These are phyloP conservation scores for Colletotrichum sp. DNA, from an alignment of 2,329 filamentous ascomycete genomes.

Conservation along the genomic window DNA sequence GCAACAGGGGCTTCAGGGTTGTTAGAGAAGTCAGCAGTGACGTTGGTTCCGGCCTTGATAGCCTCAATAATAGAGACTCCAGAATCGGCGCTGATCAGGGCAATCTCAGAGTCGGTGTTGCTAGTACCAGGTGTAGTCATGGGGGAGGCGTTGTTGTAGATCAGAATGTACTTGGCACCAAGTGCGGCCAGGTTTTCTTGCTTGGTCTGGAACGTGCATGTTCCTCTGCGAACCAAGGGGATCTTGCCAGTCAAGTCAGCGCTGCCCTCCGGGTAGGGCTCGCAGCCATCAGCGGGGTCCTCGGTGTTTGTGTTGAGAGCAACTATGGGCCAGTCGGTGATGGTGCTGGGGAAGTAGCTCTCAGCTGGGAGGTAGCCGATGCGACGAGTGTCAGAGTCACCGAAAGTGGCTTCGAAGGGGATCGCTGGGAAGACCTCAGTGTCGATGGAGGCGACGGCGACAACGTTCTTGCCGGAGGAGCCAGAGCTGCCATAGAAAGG, in stretches of 20 bases:
- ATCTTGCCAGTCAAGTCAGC: slow-evolving; percentile 28
- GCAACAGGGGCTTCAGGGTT: slow-evolving; percentile 26
- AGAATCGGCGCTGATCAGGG: slow-evolving; percentile 25
- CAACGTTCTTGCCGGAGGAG: slow-evolving; percentile 44
- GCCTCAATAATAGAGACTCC: slow-evolving; percentile 30
- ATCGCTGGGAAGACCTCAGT: slow-evolving; percentile 32
- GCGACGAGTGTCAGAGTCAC: slow-evolving; percentile 25
- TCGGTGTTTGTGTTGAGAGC: slow-evolving; percentile 29
- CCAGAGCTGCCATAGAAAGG: slow-evolving; percentile 51
- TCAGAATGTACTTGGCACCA: slow-evolving; percentile 31
- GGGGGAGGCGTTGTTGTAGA: slow-evolving; percentile 32
- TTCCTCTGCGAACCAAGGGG: slow-evolving; percentile 44
- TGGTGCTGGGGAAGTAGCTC: slow-evolving; percentile 34
- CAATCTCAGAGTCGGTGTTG: slow-evolving; percentile 22
- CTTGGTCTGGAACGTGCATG: slow-evolving; percentile 33
- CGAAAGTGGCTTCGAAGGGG: slow-evolving; percentile 35
- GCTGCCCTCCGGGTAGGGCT: slow-evolving; percentile 26
- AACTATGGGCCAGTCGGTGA: slow-evolving; percentile 36
- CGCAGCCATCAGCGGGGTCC: slow-evolving; percentile 28
- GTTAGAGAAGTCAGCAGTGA: slow-evolving; percentile 34
- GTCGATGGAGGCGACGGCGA: slow-evolving; percentile 49
- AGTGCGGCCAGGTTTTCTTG: slow-evolving; percentile 30
- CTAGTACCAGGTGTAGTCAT: slow-evolving; percentile 18
- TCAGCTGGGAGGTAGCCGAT: slow-evolving; percentile 39
- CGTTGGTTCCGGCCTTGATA: slow-evolving; percentile 27